Percentiles rank a stretch among this genome's conserved stretches.
Evolutionary conservation across 345 rosid species (phyloP).

Genomic region (Arabidopsis suecica): DNA sequence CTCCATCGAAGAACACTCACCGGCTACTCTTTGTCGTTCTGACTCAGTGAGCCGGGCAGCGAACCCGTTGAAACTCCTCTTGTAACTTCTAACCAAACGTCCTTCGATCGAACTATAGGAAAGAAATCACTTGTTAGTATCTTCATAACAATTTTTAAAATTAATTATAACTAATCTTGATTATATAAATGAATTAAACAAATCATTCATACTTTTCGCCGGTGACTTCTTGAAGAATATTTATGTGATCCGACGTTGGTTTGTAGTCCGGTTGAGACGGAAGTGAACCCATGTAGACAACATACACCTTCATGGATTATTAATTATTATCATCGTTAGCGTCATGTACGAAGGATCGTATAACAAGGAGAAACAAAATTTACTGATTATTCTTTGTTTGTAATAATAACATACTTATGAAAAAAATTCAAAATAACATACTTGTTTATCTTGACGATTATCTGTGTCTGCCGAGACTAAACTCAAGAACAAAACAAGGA

Average conservation of each 20-base stretch:
- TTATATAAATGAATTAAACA: too few relatives aligned
- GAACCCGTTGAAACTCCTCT: conserved; percentile 71
- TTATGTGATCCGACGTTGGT: conserved; percentile 41
- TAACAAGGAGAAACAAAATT: not conserved
- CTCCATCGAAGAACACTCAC: conserved; percentile 32
- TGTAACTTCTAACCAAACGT: conserved; percentile 54
- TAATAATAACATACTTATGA: too few relatives aligned
- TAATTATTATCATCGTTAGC: not conserved
- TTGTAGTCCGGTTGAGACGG: conserved; percentile 36
- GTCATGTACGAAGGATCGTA: conserved; percentile 1
- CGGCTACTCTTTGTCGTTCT: conserved; percentile 52
- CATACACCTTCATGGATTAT: conserved; percentile 43
- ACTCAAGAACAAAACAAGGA: conserved; percentile 17
- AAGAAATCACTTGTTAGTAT: not conserved
- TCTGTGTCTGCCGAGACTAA: conserved; percentile 22
- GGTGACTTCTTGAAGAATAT: conserved; percentile 44
- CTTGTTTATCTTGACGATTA: conserved; percentile 23
- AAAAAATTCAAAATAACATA: not conserved
- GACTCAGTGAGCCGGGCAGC: conserved; percentile 53
- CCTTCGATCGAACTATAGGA: conserved; percentile 45
- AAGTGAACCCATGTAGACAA: conserved; percentile 54
- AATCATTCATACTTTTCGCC: conserved; percentile 31
- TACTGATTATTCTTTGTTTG: not conserved
- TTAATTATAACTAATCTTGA: too few relatives aligned
- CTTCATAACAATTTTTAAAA: not conserved